Base-by-base conservation (phyloP, 225 moss, liverwort and hornwort genomes). In the Bryum argenteum region DNA sequence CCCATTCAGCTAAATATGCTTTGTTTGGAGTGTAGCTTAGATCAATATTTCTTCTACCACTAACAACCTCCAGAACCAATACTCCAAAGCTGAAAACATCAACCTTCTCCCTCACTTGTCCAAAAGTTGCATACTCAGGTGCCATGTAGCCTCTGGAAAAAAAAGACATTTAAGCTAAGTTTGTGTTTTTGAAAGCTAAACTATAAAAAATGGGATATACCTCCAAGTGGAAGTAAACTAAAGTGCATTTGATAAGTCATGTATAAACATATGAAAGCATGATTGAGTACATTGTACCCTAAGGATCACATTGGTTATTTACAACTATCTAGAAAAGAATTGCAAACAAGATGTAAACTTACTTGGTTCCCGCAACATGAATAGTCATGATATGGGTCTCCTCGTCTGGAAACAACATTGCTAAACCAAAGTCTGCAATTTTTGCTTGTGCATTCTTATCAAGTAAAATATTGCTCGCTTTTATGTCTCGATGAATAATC, bases 341-440 rank as follows among this genome's bases (percentile, higher is more conserved):
- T 26, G 26, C 26, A 26, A 26, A 26, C 26, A 26, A 26, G 26
- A 26, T 2, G 26, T 26, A 26, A 8, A 8, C 33, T 38, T 52
- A 67, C 67, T 39, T 54, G 5, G 67, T 67, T 38, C 54, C 26
- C 9, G 54, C 67, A 53, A 53, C 14, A 54, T 67, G 54, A 20
- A 53, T 1, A 9, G 53, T 67, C 53, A 67, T 40, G 21, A 67
- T 48, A 20, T 67, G 67, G 8, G 39, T 54, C 4, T 67, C 15
- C 5, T 67, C 40, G 21, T 67, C 54, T 40, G 21, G 67, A 26
- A 67, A 67, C 9, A 67, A 53, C 40, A 54, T 54, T 9, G 67
- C 54, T 3, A 40, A 40, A 14, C 54, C 54, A 39, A 67, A 54
- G 3, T 67, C 54, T 39, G 15, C 67, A 67, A 67, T 67, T 10